phyloP scores from a whole-genome alignment of 495 filamentous ascomycete genomes.

The Neurospora discreta region DNA sequence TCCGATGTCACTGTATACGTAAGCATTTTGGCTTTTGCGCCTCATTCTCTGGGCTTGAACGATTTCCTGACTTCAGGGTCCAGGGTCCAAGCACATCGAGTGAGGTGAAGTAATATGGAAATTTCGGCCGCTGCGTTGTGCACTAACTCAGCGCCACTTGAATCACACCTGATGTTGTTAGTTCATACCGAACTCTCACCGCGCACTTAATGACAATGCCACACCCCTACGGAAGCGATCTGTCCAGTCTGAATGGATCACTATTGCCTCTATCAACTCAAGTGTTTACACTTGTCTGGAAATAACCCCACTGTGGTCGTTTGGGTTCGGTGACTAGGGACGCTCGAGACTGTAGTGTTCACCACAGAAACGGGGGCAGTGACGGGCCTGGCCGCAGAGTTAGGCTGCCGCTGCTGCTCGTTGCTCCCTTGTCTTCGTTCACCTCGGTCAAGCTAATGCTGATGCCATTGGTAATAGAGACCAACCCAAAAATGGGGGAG shows the following conservation, averaged over 20 bases:
- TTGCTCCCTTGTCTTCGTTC: neutral
- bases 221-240: neutral
- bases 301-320: neutral
- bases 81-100: neutral
- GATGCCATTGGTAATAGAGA: neutral
- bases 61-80: neutral
- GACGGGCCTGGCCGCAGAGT: neutral
- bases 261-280: neutral
- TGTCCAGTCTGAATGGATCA: neutral
- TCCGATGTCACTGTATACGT: neutral
- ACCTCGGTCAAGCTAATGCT: neutral
- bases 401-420: neutral
- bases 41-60: neutral
- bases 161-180: neutral
- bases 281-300: neutral
- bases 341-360: neutral
- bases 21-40: neutral
- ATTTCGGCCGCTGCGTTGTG: neutral
- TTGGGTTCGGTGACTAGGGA: neutral
- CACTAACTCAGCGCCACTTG: neutral
- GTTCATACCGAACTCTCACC: neutral
- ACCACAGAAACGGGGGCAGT: neutral
- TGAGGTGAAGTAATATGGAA: neutral
- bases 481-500: neutral
- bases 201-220: neutral